These are phyloP conservation scores for Rossbeevera mucosa DNA, from an alignment of 768 basidiomycete genomes.

Conservation along the genomic window DNA sequence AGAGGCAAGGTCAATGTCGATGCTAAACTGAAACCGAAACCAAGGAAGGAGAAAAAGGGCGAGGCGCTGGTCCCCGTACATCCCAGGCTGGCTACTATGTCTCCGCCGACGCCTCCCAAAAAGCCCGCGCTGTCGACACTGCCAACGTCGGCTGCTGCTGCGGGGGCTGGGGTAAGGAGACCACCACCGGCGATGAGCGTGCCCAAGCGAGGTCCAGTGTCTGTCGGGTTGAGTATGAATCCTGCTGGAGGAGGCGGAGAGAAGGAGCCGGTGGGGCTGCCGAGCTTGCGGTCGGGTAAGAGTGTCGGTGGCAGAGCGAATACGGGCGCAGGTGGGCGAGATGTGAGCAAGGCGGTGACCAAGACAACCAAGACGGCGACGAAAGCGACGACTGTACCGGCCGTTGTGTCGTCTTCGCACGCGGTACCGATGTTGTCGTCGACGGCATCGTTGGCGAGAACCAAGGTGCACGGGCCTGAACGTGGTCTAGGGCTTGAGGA, in stretches of 20 bases:
- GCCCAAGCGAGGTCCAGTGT: slow-evolving; percentile 11
- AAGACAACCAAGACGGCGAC: slow-evolving; percentile 50
- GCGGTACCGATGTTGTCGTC: slow-evolving; percentile 70
- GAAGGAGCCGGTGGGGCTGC: no score
- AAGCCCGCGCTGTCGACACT: slow-evolving; percentile 2
- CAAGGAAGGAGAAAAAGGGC: background rate
- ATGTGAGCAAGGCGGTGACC: slow-evolving; percentile 14
- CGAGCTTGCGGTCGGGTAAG: slow-evolving; percentile 14
- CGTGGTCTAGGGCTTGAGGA: slow-evolving; percentile 10
- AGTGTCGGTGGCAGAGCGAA: slow-evolving; percentile 2
- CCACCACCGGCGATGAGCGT: slow-evolving; percentile 3
- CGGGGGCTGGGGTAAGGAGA: background rate
- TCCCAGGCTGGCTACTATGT: background rate
- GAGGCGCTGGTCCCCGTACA: slow-evolving; percentile 5
- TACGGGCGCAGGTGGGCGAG: slow-evolving; percentile 6
- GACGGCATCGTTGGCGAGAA: slow-evolving; percentile 69
- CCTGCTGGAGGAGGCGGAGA: background rate
- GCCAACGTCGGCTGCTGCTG: background rate
- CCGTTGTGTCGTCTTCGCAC: slow-evolving; percentile 64
- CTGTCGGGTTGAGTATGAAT: background rate
- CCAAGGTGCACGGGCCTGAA: slow-evolving; percentile 22
- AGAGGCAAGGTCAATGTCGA: background rate
- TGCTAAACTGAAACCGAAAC: background rate
- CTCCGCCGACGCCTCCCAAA: slow-evolving; percentile 4
- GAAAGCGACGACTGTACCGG: slow-evolving; percentile 67